phyloP scores from a whole-genome alignment of 2,329 filamentous ascomycete genomes.

The Nemania bipapillata region DNA sequence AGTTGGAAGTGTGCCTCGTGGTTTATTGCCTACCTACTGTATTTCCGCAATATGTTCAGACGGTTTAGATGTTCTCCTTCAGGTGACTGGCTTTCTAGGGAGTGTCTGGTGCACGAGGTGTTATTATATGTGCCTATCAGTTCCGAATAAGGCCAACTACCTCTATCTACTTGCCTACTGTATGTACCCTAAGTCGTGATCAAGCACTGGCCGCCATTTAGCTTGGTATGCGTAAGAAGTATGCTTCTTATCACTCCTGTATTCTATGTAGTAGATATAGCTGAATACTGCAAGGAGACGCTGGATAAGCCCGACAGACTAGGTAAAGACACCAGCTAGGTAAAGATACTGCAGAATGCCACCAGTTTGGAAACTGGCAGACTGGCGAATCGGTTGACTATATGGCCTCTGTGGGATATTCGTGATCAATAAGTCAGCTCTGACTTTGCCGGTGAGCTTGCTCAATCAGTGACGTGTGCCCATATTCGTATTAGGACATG shows the following conservation, averaged over 20 bases:
- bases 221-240: not conserved
- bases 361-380: too few relatives aligned
- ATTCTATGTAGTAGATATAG: too few relatives aligned
- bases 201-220: not conserved
- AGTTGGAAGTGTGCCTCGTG: slow-evolving; percentile 26
- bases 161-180: not conserved
- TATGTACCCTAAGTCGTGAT: too few relatives aligned
- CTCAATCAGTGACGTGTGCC: too few relatives aligned
- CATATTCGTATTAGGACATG: not conserved
- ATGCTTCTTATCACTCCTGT: not conserved
- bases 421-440: too few relatives aligned
- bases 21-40: not conserved
- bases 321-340: too few relatives aligned
- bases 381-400: too few relatives aligned
- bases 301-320: too few relatives aligned
- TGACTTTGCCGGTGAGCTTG: too few relatives aligned
- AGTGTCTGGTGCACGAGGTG: slow-evolving; percentile 17
- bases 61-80: slow-evolving; percentile 8
- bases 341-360: too few relatives aligned
- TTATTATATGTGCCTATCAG: slow-evolving; percentile 13
- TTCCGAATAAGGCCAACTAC: not conserved
- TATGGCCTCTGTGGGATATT: too few relatives aligned
- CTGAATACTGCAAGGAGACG: too few relatives aligned
- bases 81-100: slow-evolving; percentile 22
- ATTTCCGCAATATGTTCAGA: not conserved